phyloP scores from a whole-genome alignment of 305 asterid genomes.

The Nicotiana rustica region DNA sequence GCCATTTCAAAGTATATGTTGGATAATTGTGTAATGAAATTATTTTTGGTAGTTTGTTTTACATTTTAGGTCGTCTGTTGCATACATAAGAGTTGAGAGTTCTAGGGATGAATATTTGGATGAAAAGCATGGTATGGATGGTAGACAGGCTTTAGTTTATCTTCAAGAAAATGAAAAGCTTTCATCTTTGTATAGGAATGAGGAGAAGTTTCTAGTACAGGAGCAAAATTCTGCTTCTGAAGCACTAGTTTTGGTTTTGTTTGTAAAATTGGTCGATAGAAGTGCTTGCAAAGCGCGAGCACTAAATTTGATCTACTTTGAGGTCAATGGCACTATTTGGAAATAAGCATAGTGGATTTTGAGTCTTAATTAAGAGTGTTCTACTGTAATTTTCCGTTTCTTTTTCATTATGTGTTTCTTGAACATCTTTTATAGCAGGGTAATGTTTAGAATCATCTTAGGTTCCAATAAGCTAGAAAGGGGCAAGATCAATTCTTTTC shows the following conservation, averaged over 20 bases:
- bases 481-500: background rate
- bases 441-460: too few species aligned
- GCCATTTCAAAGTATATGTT: background rate
- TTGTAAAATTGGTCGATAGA: background rate
- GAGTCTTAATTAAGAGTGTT: background rate
- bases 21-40: background rate
- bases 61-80: background rate
- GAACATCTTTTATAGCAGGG: background rate
- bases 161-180: constrained; percentile 13
- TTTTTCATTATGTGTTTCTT: background rate
- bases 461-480: background rate
- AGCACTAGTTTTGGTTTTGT: background rate
- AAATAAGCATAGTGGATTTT: constrained; percentile 1
- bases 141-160: background rate
- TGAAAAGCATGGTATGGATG: background rate
- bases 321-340: background rate
- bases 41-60: background rate
- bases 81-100: background rate
- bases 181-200: background rate
- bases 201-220: background rate
- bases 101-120: background rate
- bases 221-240: background rate
- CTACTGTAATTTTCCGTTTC: background rate
- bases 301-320: constrained; percentile 11
- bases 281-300: background rate